A percentile compares a stretch with the other conserved stretches of the same genome.
Evolutionary conservation across 2,329 filamentous ascomycete species (phyloP).

Genomic region (Trichothecium roseum): DNA sequence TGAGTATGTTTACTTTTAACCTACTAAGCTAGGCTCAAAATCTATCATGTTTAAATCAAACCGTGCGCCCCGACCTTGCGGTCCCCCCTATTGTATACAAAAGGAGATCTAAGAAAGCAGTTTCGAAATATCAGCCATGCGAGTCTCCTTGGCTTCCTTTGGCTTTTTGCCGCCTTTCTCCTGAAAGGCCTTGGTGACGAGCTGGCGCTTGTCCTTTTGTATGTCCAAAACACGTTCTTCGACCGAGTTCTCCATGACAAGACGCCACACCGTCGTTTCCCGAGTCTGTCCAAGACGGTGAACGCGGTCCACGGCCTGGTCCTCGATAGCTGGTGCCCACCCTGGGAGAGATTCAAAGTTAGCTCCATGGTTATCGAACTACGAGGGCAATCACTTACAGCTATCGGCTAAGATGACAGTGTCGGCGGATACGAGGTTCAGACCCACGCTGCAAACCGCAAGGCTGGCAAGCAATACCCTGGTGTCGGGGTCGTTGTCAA

Average conservation of each 20-base stretch:
- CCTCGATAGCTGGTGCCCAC: conserved; percentile 91
- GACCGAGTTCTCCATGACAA: conserved; percentile 71
- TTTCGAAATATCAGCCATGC: conserved; percentile 44
- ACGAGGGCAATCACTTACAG: conserved; percentile 32
- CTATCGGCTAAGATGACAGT: conserved; percentile 76
- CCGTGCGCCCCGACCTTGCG: no score
- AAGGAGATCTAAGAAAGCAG: conserved; percentile 29
- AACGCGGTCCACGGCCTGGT: conserved; percentile 82
- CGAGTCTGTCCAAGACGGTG: conserved; percentile 76
- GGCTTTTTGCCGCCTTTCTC: conserved; percentile 44
- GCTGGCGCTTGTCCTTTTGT: conserved; percentile 66
- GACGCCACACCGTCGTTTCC: conserved; percentile 66
- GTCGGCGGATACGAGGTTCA: conserved; percentile 79
- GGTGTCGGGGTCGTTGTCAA: conserved; percentile 57
- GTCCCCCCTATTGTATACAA: no score
- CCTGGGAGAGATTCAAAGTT: conserved; percentile 29
- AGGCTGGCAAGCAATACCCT: conserved; percentile 75
- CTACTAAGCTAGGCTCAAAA: no score
- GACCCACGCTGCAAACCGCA: conserved; percentile 71
- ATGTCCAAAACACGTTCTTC: conserved; percentile 74
- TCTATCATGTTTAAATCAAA: no score
- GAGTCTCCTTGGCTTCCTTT: conserved; percentile 45
- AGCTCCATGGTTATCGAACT: not conserved
- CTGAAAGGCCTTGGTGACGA: conserved; percentile 70
- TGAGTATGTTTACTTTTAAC: no score